Percentiles rank a stretch among this genome's conserved stretches.
Evolutionary conservation across 176 grass and related monocot genomes (phyloP).

Genomic region (Typha latifolia): DNA sequence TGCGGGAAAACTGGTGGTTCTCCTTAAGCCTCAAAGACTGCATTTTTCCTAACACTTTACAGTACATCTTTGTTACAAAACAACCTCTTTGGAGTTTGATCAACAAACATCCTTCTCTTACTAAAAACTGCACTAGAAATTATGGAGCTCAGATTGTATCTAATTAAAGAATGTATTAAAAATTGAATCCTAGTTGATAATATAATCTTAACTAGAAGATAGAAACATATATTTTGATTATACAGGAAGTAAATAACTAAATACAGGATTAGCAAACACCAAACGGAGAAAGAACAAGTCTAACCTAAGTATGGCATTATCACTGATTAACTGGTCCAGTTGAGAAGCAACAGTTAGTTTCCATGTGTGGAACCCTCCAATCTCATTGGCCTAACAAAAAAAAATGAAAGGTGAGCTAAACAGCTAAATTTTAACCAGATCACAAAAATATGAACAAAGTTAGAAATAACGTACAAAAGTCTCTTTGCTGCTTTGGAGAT

Average conservation of each 20-base stretch:
- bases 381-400: slow-evolving; percentile 52
- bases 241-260: background rate
- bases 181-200: no score
- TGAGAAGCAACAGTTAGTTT: slow-evolving; percentile 54
- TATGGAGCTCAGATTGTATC: background rate
- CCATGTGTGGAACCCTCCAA: slow-evolving; percentile 64
- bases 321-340: slow-evolving; percentile 49
- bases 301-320: slow-evolving; percentile 61
- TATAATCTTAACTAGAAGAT: no score
- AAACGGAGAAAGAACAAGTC: slow-evolving; percentile 4
- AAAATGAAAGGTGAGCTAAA: slow-evolving; percentile 12
- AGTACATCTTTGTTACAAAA: no score
- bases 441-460: slow-evolving; percentile 13
- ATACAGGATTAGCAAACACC: background rate
- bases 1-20: no score
- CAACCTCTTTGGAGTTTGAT: no score
- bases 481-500: slow-evolving; percentile 59
- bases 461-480: slow-evolving; percentile 26
- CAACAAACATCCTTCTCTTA: no score
- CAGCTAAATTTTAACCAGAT: background rate
- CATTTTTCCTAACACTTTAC: no score
- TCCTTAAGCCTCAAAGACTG: no score
- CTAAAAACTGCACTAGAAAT: no score
- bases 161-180: no score
- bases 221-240: background rate